phyloP scores from a whole-genome alignment of 2,329 filamentous ascomycete species.

The Chaetomium sp. region DNA sequence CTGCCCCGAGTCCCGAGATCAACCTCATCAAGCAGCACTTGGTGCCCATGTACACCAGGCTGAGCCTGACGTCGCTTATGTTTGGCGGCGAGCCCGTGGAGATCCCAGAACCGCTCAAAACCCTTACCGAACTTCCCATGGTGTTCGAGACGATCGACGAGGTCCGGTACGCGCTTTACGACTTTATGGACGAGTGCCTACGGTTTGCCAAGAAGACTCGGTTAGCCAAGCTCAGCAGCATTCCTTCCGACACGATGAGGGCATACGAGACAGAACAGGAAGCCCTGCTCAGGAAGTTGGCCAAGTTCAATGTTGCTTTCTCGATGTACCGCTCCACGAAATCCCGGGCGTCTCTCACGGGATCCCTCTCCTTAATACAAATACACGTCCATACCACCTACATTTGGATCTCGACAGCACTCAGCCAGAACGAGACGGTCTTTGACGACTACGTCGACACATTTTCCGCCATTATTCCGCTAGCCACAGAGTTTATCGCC shows the following conservation, averaged over 20 bases:
- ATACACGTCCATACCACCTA: slow-evolving; percentile 32
- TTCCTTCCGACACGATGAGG: slow-evolving; percentile 23
- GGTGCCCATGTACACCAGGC: slow-evolving; percentile 38
- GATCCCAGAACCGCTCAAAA: slow-evolving; percentile 33
- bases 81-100: slow-evolving; percentile 33
- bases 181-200: slow-evolving; percentile 36
- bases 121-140: slow-evolving; percentile 27
- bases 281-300: slow-evolving; percentile 27
- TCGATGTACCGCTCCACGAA: slow-evolving; percentile 26
- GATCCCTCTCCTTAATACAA: slow-evolving; percentile 27
- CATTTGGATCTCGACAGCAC: slow-evolving; percentile 32
- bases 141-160: slow-evolving; percentile 31
- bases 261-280: slow-evolving; percentile 30
- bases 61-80: slow-evolving; percentile 36
- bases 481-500: slow-evolving; percentile 28
- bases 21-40: slow-evolving; percentile 35
- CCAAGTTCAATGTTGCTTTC: slow-evolving; percentile 28
- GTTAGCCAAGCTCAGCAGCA: slow-evolving; percentile 24
- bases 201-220: slow-evolving; percentile 30
- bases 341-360: slow-evolving; percentile 18
- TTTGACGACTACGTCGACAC: slow-evolving; percentile 31
- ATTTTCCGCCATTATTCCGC: slow-evolving; percentile 34
- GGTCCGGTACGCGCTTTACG: slow-evolving; percentile 30
- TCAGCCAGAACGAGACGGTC: slow-evolving; percentile 28
- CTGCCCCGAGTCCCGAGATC: slow-evolving; percentile 27